Base-by-base conservation (phyloP, 345 rosid genomes). In the Anacardium occidentale region DNA sequence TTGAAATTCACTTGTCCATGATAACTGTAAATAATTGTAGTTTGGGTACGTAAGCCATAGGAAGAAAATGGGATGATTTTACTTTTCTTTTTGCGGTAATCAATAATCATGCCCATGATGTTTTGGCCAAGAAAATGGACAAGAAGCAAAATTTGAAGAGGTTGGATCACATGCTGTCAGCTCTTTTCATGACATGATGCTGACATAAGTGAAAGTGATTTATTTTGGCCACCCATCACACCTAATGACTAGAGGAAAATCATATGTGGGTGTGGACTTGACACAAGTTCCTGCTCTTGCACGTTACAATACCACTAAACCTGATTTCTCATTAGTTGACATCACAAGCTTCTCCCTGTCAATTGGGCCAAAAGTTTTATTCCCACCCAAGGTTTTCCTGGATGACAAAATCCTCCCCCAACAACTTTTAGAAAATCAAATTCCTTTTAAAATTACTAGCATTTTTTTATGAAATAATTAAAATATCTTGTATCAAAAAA, bases 101-200 rank as follows among this genome's bases (percentile, higher is more conserved):
- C 44, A n/a, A 47, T 67, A 1, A 51, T 66, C 57, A 20, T 32
- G 1, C 12, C 71, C n/a, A n/a, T n/a, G n/a, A n/a, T n/a, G n/a
- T n/a, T n/a, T n/a, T n/a, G n/a, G n/a, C n/a, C n/a, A n/a, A n/a
- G n/a, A n/a, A n/a, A n/a, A 63, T 10, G 34, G 17, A 42, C 29
- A 14, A 5, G 18, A 42, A 44, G 52, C 52, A 24, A 47, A 47
- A 5, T 24, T 65, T 52, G 10, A 51, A 45, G n/a, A 37, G n/a
- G n/a, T 10, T 66, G 44, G 34, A 53, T 67, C 48, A 32, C 42
- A 67, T 51, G 58, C 37, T 32, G 71, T 67, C 50, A 34, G 20
- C 62, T 21, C 62, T 37, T 40, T 22, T 54, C 7, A 14, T 48
- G 56, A 48, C 69, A 48, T 66, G 22, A 66, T 37, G 32, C 62